Evolutionary conservation across 2,329 filamentous ascomycete genomes (phyloP), one percentile per base, ranked within the genome.

Genomic region (Aspergillus costaricaensis): DNA sequence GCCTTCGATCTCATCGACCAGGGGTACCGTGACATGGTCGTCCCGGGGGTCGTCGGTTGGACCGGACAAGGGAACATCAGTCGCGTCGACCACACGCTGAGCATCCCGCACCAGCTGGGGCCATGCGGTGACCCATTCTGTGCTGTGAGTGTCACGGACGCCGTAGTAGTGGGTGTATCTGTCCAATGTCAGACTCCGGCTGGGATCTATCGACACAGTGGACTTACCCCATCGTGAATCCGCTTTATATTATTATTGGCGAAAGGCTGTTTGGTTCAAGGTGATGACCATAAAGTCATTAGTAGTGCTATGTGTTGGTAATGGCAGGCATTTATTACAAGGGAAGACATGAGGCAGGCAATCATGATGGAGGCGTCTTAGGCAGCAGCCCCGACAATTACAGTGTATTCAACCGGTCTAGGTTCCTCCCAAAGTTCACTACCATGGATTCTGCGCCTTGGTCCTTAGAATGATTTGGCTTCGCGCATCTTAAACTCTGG

Each of bases 111-210:
- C 44, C 10, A 69, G 62, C 19, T 58, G 57, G 0, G 41, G 36
- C 66, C 67, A 68, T 19, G 62, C 61, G 1, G 19, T 15, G 15
- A 58, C 17, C 65, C 66, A 69, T 36, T 65, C 60, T 5, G 38
- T 48, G 7, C 56, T 59, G 8, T 61, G 36, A 48, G 53, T 57
- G 55, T 62, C 52, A 7, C 17, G 14, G n/a, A 69, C 12, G 17
- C 27, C 5, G 41, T 60, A 69, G 57, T 65, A 63, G 39, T 68
- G 66, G 0, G 63, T 66, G 59, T 68, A 65, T 2, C 64, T 67
- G n/a, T 3, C 19, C 19, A 8, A 7, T 5, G 12, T 27, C 23
- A 39, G 50, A 36, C 12, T 36, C 32, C 2, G 12, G 32, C 10
- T 36, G 32, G 32, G 12, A 2, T 1, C 10, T 5, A 2, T 36